Conservation (phyloP, 805 yeast species). For the Zygotorulaspora danielsina region DNA sequence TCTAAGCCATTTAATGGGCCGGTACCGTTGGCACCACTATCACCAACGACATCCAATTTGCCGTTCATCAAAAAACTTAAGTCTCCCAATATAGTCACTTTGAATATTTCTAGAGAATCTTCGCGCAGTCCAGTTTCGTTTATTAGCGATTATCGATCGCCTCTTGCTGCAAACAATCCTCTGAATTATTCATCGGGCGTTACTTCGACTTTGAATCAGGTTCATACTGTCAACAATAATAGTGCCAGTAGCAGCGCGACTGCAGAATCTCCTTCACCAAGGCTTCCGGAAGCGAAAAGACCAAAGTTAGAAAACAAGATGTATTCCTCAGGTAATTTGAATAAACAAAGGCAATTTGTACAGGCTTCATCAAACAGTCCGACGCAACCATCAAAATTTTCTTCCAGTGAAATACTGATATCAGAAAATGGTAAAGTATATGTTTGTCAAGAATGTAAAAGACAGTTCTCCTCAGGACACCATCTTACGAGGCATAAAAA, state of each 20-base stretch:
- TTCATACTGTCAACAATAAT: conserved; percentile 17
- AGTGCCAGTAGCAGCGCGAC: conserved; percentile 15
- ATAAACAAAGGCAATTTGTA: conserved; percentile 9
- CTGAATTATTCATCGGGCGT: conserved; percentile 20
- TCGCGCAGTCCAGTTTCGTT: conserved; percentile 31
- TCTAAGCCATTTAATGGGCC: conserved; percentile 6
- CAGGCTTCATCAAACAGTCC: conserved; percentile 8
- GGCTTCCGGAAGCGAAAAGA: conserved; percentile 14
- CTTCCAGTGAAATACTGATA: conserved; percentile 31
- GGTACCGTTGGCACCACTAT: conserved; percentile 16
- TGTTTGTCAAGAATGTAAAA: conserved; percentile 35
- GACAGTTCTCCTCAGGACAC: conserved; percentile 38
- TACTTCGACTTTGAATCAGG: conserved; percentile 21
- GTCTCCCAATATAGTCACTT: conserved; percentile 33
- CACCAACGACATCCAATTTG: conserved; percentile 24
- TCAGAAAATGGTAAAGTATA: conserved; percentile 36
- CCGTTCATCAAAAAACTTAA: conserved; percentile 31
- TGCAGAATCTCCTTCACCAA: conserved; percentile 17
- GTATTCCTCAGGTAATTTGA: conserved; percentile 4
- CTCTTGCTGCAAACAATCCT: conserved; percentile 21
- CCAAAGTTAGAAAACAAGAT: conserved; percentile 17
- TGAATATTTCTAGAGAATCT: conserved; percentile 33
- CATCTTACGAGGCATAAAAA: conserved; percentile 38
- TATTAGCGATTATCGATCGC: conserved; percentile 24
- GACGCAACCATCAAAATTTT: conserved; percentile 27